These are phyloP conservation scores for Cercospora berteroae DNA, from an alignment of 2,329 filamentous ascomycete genomes.

Conservation along the genomic window DNA sequence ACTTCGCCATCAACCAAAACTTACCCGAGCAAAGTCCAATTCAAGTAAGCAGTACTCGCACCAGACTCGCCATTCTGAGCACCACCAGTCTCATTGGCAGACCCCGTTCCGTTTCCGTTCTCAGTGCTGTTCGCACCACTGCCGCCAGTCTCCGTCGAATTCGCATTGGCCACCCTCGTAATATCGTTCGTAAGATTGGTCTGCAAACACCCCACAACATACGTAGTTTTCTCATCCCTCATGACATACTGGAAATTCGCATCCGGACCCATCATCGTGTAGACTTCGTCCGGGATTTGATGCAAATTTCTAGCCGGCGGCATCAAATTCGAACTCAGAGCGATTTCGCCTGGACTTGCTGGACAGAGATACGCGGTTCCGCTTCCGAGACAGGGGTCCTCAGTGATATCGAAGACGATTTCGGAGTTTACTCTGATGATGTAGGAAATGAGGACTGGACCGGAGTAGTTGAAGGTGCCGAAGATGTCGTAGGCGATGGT, in stretches of 20 bases:
- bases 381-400: background rate
- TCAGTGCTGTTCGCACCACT: background rate
- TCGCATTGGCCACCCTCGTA: background rate
- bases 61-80: background rate
- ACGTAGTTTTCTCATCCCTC: too few relatives aligned
- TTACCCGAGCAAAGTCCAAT: background rate
- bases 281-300: background rate
- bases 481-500: conserved; percentile 71
- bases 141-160: background rate
- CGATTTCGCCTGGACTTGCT: background rate
- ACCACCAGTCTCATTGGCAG: background rate
- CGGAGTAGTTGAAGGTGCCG: conserved; percentile 79
- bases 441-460: conserved; percentile 74
- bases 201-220: conserved; percentile 8
- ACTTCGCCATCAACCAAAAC: background rate
- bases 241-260: background rate
- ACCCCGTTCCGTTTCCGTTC: background rate
- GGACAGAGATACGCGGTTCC: background rate
- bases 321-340: background rate
- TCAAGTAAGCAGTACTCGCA: background rate
- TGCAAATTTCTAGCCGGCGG: background rate
- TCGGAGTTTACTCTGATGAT: conserved; percentile 67
- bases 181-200: conserved; percentile 1
- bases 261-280: background rate
- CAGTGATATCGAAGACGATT: conserved; percentile 66